Conservation (phyloP, 352 stramenopile species). For the Phytophthora capsici region DNA sequence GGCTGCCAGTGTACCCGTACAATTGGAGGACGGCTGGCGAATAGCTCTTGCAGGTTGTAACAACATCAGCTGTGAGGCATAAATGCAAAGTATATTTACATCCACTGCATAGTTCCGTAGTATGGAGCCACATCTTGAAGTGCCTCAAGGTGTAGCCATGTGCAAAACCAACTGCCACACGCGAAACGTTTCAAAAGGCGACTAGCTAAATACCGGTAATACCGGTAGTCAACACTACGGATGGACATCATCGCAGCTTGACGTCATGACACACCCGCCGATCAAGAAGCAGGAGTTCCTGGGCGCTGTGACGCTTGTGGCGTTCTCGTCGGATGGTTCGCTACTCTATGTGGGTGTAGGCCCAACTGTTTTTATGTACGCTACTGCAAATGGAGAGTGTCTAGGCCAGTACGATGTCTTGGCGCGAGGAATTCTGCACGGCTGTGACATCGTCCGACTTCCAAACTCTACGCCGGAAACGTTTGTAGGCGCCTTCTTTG, state of each 20-base stretch:
- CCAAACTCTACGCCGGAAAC: not conserved
- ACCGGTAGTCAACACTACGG: not conserved
- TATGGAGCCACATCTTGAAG: too few relatives aligned
- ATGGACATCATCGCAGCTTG: not conserved
- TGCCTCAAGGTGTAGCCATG: slow-evolving; percentile 36
- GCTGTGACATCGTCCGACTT: slow-evolving; percentile 54
- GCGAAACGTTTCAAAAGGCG: not conserved
- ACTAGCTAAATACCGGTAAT: slow-evolving; percentile 26
- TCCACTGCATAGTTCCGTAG: too few relatives aligned
- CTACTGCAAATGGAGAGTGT: slow-evolving; percentile 52
- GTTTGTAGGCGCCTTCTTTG: slow-evolving; percentile 69
- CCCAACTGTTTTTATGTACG: slow-evolving; percentile 70
- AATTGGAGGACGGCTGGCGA: slow-evolving; percentile 19
- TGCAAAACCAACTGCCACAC: not conserved
- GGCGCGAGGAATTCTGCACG: slow-evolving; percentile 74
- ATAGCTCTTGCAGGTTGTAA: slow-evolving; percentile 4
- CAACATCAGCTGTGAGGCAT: slow-evolving; percentile 9
- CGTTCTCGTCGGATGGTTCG: slow-evolving; percentile 73
- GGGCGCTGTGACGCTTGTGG: slow-evolving; percentile 83
- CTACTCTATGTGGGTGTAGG: slow-evolving; percentile 81
- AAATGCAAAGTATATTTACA: slow-evolving; percentile 7
- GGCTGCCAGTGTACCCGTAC: slow-evolving; percentile 1
- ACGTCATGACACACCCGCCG: slow-evolving; percentile 1
- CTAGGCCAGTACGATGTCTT: slow-evolving; percentile 55
- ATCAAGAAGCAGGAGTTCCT: slow-evolving; percentile 77